A percentile compares a stretch with the other conserved stretches of the same genome.
phyloP scores from a whole-genome alignment of 2,329 filamentous ascomycete species.

The Drechmeria coniospora region DNA sequence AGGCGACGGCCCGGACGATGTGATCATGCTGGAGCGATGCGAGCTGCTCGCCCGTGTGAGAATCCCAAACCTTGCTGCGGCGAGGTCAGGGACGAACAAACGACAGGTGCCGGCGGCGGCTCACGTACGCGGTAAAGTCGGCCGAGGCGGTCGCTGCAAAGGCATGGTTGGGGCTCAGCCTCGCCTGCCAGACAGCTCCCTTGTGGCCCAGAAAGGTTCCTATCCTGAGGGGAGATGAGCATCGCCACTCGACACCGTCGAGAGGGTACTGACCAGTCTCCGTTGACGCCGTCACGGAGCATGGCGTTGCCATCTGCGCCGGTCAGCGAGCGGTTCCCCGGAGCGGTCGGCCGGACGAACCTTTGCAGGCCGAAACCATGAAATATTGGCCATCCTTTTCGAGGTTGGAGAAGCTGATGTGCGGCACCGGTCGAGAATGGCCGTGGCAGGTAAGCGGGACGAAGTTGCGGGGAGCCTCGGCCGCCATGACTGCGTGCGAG shows the following conservation, averaged over 20 bases:
- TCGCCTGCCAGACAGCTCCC: slow-evolving; percentile 91
- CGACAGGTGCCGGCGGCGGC: background rate
- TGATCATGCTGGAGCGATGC: slow-evolving; percentile 83
- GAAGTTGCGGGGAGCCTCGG: slow-evolving; percentile 36
- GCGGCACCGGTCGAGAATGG: slow-evolving; percentile 81
- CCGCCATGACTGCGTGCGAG: slow-evolving; percentile 18
- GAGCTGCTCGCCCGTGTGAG: slow-evolving; percentile 78
- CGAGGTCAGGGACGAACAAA: slow-evolving; percentile 9
- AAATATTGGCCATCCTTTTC: slow-evolving; percentile 78
- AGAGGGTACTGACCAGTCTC: slow-evolving; percentile 56
- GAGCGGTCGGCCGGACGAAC: too few species aligned
- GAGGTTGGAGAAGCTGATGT: slow-evolving; percentile 75
- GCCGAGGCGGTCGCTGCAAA: slow-evolving; percentile 88
- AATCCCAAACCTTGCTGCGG: slow-evolving; percentile 85
- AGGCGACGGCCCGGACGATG: slow-evolving; percentile 87
- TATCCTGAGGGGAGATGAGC: slow-evolving; percentile 49
- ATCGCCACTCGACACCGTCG: background rate
- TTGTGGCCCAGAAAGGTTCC: slow-evolving; percentile 97
- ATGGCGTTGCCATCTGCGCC: slow-evolving; percentile 84
- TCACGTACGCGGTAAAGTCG: slow-evolving; percentile 76
- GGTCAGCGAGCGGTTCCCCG: slow-evolving; percentile 9
- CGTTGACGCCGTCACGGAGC: slow-evolving; percentile 90
- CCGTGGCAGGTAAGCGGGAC: slow-evolving; percentile 90
- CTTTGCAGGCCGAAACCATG: slow-evolving; percentile 86
- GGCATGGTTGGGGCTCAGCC: slow-evolving; percentile 73